Evolutionary conservation across 192 early-diverging fungal genomes (phyloP).

Genomic region (Coemansia sp.): DNA sequence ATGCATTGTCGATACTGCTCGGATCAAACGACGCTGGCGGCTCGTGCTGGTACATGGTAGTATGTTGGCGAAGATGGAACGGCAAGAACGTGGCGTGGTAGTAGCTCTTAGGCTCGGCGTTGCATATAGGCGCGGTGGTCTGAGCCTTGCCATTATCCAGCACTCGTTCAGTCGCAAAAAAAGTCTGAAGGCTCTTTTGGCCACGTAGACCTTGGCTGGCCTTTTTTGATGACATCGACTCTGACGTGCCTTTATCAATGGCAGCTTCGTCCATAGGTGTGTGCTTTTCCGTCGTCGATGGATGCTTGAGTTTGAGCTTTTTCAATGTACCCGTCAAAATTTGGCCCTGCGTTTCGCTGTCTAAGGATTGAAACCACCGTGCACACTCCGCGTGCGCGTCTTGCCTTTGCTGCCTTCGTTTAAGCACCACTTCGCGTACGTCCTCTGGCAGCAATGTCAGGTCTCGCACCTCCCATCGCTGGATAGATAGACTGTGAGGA

Average conservation of each 20-base stretch:
- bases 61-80: constrained; percentile 33
- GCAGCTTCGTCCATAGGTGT: not conserved
- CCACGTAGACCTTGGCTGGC: constrained; percentile 11
- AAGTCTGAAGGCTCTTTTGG: constrained; percentile 40
- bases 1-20: constrained; percentile 26
- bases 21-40: constrained; percentile 32
- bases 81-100: constrained; percentile 36
- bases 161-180: constrained; percentile 24
- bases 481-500: constrained; percentile 25
- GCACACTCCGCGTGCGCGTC: constrained; percentile 20
- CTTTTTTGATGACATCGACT: constrained; percentile 5
- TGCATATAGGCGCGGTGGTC: not conserved
- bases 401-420: constrained; percentile 12
- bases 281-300: not conserved
- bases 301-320: constrained; percentile 11
- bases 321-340: constrained; percentile 25
- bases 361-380: constrained; percentile 21
- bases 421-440: constrained; percentile 19
- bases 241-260: not conserved
- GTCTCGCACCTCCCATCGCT: constrained; percentile 46
- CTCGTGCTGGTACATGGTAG: constrained; percentile 24
- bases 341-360: constrained; percentile 10
- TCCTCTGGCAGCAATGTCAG: constrained; percentile 21
- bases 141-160: not conserved
- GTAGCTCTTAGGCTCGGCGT: constrained; percentile 4